Percentiles rank a stretch among this genome's conserved stretches.
phyloP scores from a whole-genome alignment of 345 rosid genomes.

The Boechera divaricarpa region DNA sequence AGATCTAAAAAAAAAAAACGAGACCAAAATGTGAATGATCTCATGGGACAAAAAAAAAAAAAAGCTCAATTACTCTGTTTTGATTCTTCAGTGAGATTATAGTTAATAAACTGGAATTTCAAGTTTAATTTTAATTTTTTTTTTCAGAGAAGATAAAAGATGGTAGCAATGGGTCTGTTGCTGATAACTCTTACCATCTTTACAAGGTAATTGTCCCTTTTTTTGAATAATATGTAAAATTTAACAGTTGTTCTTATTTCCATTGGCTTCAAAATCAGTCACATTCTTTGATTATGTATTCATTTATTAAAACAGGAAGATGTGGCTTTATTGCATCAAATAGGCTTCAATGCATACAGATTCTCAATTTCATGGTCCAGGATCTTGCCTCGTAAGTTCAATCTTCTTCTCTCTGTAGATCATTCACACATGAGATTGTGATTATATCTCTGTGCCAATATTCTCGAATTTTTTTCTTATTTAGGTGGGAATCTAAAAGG shows the following conservation, averaged over 20 bases:
- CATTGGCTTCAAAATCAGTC: background rate
- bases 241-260: background rate
- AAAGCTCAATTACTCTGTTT: background rate
- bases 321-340: slow-evolving; percentile 49
- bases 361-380: slow-evolving; percentile 63
- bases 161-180: slow-evolving; percentile 46
- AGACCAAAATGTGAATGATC: too few relatives aligned
- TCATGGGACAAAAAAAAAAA: too few relatives aligned
- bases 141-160: slow-evolving; percentile 44
- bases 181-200: slow-evolving; percentile 52
- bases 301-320: slow-evolving; percentile 48
- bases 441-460: background rate
- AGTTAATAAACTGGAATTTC: background rate
- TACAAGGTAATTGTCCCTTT: slow-evolving; percentile 42
- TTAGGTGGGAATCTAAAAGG: slow-evolving; percentile 55
- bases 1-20: background rate
- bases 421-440: background rate
- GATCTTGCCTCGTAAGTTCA: slow-evolving; percentile 49
- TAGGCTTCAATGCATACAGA: slow-evolving; percentile 56
- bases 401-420: slow-evolving; percentile 16
- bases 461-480: background rate
- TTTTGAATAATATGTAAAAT: background rate
- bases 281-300: slow-evolving; percentile 1
- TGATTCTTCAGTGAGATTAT: slow-evolving; percentile 1
- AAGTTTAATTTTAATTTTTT: background rate